These are phyloP conservation scores for Xylaria acuta DNA, from an alignment of 495 filamentous ascomycete species.

Conservation along the genomic window DNA sequence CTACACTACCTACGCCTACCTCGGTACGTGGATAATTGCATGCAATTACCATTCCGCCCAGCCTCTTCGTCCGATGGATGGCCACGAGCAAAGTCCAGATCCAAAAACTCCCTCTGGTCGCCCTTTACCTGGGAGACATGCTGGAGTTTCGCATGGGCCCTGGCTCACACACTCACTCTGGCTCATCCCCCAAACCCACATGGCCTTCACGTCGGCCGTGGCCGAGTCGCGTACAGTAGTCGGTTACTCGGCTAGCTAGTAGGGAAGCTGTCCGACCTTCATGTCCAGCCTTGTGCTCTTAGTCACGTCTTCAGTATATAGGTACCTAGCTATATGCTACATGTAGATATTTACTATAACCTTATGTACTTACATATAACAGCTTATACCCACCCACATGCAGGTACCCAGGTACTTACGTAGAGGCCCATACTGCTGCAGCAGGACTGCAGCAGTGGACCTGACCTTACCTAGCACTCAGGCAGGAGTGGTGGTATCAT, in stretches of 20 bases:
- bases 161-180: not conserved
- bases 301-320: not conserved
- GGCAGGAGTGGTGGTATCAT: not conserved
- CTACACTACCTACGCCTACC: not conserved
- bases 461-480: not conserved
- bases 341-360: too few species aligned
- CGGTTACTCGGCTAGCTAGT: not conserved
- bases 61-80: not conserved
- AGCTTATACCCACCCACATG: not conserved
- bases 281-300: not conserved
- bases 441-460: not conserved
- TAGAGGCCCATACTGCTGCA: too few species aligned
- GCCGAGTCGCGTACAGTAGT: not conserved
- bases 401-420: too few species aligned
- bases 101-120: not conserved
- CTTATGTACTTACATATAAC: too few species aligned
- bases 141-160: conserved; percentile 9
- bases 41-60: not conserved
- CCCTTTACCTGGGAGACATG: conserved; percentile 14
- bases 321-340: not conserved
- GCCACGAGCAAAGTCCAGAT: not conserved
- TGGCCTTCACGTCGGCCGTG: not conserved
- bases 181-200: conserved; percentile 2
- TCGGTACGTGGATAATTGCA: not conserved
- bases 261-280: not conserved